Evolutionary conservation across 164 flowering plant species (phyloP).

Genomic region (Houttuynia cordata): DNA sequence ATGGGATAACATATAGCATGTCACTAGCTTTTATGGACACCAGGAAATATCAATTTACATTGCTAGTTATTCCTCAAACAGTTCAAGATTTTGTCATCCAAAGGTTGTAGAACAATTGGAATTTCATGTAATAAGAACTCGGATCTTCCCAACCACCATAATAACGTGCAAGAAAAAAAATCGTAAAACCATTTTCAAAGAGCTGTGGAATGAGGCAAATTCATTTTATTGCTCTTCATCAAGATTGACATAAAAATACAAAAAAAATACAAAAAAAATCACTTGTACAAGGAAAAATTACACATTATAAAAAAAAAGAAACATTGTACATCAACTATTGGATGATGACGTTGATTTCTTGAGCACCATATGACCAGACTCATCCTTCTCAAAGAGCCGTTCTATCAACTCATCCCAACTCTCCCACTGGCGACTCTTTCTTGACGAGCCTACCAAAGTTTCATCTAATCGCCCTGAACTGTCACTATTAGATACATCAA

Average conservation of each 20-base stretch:
- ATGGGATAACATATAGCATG: too few species aligned
- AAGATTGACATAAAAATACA: too few species aligned
- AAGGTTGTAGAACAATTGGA: too few species aligned
- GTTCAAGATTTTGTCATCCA: too few species aligned
- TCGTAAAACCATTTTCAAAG: too few species aligned
- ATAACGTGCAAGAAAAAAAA: too few species aligned
- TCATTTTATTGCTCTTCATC: background rate
- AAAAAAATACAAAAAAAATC: background rate
- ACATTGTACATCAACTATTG: conserved; percentile 2
- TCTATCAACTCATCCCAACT: conserved; percentile 69
- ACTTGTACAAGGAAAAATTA: background rate
- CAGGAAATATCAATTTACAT: too few species aligned
- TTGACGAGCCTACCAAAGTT: conserved; percentile 28
- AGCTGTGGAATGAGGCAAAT: too few species aligned
- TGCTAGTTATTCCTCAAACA: too few species aligned
- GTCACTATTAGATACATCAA: conserved; percentile 27
- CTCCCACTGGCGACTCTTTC: conserved; percentile 21
- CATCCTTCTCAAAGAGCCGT: conserved; percentile 62
- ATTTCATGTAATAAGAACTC: too few species aligned
- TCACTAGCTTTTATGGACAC: too few species aligned
- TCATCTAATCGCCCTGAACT: conserved; percentile 17
- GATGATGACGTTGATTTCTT: conserved; percentile 19
- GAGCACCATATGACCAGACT: conserved; percentile 47
- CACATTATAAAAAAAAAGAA: background rate
- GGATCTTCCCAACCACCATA: too few species aligned